A percentile compares a stretch with the other conserved stretches of the same genome.
phyloP scores from a whole-genome alignment of 192 early-diverging fungal species.

The Entophlyctis luteolus region DNA sequence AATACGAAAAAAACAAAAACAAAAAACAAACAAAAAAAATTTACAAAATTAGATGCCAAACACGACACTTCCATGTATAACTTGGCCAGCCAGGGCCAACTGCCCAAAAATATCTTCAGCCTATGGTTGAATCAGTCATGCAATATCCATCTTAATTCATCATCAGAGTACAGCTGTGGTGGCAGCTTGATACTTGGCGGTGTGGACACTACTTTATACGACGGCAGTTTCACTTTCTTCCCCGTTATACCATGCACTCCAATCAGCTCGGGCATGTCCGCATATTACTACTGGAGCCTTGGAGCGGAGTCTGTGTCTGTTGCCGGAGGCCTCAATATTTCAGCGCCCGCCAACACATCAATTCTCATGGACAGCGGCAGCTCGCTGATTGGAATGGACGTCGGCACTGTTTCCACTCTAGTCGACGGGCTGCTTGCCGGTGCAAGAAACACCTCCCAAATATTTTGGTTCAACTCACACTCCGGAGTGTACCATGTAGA shows the following conservation, averaged over 20 bases:
- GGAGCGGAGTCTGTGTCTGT: background rate
- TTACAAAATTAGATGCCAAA: background rate
- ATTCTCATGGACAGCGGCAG: background rate
- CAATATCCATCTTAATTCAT: background rate
- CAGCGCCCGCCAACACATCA: background rate
- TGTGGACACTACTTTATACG: conserved; percentile 5
- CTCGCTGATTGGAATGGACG: background rate
- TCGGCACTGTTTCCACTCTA: background rate
- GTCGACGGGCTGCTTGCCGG: background rate
- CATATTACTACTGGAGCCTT: conserved; percentile 1
- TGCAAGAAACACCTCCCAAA: background rate
- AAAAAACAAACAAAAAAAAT: no score
- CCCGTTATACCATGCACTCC: background rate
- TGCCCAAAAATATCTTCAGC: background rate
- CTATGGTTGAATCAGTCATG: conserved; percentile 19
- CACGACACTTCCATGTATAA: background rate
- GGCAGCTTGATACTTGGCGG: conserved; percentile 10
- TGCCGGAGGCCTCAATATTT: background rate
- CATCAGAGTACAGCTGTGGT: background rate
- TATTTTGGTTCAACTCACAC: background rate
- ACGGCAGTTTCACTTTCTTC: conserved; percentile 18
- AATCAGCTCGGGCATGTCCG: no score
- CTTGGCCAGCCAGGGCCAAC: background rate
- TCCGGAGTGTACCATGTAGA: background rate
- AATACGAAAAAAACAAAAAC: no score